Conservation (phyloP, 345 rosid species). For the Kernera saxatilis region DNA sequence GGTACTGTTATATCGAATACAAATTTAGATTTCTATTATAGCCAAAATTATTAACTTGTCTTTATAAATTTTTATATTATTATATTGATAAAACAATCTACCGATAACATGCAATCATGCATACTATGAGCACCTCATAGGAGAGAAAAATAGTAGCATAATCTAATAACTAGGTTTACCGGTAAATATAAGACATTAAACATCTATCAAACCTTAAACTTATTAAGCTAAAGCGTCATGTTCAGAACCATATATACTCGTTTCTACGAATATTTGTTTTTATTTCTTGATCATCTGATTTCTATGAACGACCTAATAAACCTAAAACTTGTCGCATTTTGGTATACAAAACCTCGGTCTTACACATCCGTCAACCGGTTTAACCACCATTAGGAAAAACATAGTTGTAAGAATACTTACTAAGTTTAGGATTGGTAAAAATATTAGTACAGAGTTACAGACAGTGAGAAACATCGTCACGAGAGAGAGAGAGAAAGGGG, state of each 20-base stretch:
- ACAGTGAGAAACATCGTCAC: constrained; percentile 27
- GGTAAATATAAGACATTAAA: not conserved
- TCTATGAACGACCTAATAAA: not conserved
- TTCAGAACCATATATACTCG: not conserved
- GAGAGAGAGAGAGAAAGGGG: not conserved
- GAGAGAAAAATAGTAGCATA: not conserved
- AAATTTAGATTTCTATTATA: too few relatives aligned
- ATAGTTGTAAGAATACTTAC: not conserved
- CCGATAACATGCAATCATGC: not conserved
- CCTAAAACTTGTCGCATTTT: not conserved
- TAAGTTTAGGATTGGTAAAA: not conserved
- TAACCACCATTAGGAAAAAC: not conserved
- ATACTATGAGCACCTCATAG: not conserved
- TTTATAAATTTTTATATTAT: too few relatives aligned
- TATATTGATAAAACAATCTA: not conserved
- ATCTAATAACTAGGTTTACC: not conserved
- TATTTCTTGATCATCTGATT: not conserved
- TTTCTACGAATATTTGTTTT: not conserved
- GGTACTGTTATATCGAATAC: not conserved
- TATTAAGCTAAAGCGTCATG: not conserved
- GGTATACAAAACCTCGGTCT: not conserved
- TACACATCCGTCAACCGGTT: not conserved
- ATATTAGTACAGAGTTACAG: constrained; percentile 10
- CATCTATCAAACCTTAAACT: not conserved
- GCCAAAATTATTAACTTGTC: too few relatives aligned